Evolutionary conservation across 2,329 filamentous ascomycete species (phyloP).

Genomic region (Talaromyces atroroseus): DNA sequence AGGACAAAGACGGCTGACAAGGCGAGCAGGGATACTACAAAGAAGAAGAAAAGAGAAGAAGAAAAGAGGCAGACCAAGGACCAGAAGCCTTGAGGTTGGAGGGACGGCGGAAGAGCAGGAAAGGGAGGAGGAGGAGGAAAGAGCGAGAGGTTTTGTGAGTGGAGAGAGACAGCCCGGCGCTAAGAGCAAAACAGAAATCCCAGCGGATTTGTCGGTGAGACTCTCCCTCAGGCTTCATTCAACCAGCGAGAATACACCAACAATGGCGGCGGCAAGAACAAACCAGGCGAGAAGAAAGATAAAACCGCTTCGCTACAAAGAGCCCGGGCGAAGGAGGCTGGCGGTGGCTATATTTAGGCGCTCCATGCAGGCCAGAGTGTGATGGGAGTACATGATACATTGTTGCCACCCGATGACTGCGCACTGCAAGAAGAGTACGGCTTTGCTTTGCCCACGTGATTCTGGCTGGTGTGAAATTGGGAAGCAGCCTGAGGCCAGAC

Average conservation of each 20-base stretch:
- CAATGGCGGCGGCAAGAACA: no score
- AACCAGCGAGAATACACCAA: no score
- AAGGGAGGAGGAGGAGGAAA: neutral
- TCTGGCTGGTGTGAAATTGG: no score
- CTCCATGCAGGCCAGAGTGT: no score
- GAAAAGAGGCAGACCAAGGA: constrained; percentile 4
- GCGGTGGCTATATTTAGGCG: neutral
- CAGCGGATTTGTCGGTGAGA: constrained; percentile 10
- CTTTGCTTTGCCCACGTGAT: no score
- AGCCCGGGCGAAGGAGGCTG: neutral
- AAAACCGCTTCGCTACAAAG: no score
- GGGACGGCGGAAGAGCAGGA: neutral
- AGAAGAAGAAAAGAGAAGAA: neutral
- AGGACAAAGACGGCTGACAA: no score
- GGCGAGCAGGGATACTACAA: neutral
- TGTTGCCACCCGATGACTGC: neutral
- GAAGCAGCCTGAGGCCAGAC: no score
- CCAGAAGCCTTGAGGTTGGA: constrained; percentile 3
- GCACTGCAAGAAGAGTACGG: no score
- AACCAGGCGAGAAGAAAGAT: no score
- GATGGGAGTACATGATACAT: no score
- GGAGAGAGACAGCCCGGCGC: constrained; percentile 1
- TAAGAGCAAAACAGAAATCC: neutral
- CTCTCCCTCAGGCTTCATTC: no score
- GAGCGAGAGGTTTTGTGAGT: constrained; percentile 12